phyloP scores from a whole-genome alignment of 78 protist species.

The Diacronema lutheri region DNA sequence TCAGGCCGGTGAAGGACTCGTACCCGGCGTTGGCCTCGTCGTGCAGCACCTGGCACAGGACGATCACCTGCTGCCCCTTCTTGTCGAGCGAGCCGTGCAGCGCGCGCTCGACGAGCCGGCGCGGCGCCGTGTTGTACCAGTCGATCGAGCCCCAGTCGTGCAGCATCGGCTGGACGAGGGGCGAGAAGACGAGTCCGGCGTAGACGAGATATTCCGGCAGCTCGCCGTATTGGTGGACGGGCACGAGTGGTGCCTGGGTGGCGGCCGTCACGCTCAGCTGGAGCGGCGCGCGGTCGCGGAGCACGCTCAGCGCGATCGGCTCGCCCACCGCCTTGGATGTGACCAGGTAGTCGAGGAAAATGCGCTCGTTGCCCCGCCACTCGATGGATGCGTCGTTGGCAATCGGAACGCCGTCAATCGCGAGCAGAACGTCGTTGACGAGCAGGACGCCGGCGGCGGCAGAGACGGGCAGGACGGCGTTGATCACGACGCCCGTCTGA shows the following conservation, averaged over 20 bases:
- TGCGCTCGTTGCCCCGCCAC: neutral
- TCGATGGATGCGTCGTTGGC: constrained; percentile 1
- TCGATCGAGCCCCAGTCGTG: too few relatives aligned
- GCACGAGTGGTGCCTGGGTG: neutral
- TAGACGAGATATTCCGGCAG: neutral
- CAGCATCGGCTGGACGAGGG: neutral
- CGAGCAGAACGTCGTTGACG: neutral
- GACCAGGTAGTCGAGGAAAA: neutral
- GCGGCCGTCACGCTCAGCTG: neutral
- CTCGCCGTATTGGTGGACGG: neutral
- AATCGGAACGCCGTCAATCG: neutral
- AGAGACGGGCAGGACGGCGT: neutral
- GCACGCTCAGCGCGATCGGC: neutral
- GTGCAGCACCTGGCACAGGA: neutral
- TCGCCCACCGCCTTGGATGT: neutral
- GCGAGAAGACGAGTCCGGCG: neutral
- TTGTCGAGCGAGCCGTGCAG: neutral
- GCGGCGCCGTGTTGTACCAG: neutral
- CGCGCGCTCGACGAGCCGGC: neutral
- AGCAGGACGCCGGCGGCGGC: neutral
- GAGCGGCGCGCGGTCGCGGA: neutral
- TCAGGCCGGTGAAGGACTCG: neutral
- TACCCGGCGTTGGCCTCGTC: neutral
- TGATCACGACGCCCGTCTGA: neutral
- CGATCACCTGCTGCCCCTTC: neutral